Evolutionary conservation across 495 filamentous ascomycete species (phyloP).

Genomic region (Aspergillus kassunensis): DNA sequence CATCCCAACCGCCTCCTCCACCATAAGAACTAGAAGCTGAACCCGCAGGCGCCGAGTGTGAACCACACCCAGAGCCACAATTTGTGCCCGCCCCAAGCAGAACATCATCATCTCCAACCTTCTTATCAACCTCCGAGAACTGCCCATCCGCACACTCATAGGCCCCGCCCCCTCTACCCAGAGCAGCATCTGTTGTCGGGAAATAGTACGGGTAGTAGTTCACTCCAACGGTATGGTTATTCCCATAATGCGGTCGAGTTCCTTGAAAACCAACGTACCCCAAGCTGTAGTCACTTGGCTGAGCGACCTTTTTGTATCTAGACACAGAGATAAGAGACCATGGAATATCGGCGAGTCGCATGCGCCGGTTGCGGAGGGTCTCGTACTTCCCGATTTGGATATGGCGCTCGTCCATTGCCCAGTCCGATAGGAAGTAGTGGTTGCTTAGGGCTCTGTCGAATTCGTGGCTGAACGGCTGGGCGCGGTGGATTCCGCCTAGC

Average conservation of each 20-base stretch:
- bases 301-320: background rate
- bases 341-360: background rate
- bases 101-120: slow-evolving; percentile 1
- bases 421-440: slow-evolving; percentile 32
- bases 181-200: background rate
- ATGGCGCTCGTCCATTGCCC: slow-evolving; percentile 14
- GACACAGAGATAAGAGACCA: background rate
- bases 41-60: too few relatives aligned
- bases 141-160: slow-evolving; percentile 11
- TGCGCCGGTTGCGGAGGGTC: slow-evolving; percentile 4
- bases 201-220: slow-evolving; percentile 9
- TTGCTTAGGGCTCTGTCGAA: slow-evolving; percentile 27
- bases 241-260: background rate
- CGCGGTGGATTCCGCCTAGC: slow-evolving; percentile 40
- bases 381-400: slow-evolving; percentile 27
- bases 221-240: background rate
- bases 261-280: background rate
- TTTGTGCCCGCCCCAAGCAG: background rate
- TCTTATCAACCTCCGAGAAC: background rate
- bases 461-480: slow-evolving; percentile 38
- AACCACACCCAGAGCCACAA: slow-evolving; percentile 10
- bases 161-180: background rate
- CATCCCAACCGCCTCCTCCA: background rate
- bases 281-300: background rate
- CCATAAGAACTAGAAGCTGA: background rate